Base-by-base conservation (phyloP, 352 stramenopile species). In the Discostella stelligera region DNA sequence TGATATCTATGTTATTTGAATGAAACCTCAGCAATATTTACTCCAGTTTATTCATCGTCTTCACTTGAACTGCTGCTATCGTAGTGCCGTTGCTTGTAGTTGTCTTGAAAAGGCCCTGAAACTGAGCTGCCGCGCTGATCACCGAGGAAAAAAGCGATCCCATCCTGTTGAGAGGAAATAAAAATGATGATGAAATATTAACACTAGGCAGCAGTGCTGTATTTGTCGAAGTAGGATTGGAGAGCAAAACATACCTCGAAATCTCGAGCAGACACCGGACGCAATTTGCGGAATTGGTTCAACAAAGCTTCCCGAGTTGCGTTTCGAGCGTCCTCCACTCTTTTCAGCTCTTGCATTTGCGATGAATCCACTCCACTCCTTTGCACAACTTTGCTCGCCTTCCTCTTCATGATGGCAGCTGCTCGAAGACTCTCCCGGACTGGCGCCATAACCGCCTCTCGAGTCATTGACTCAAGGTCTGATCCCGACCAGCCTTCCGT, bases 401-500 rank as follows among this genome's bases (percentile, higher is more conserved):
- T 80, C 25, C 74, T 79, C 62, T 86, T 87, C 46, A 84, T 20
- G 37, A 81, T 65, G 23, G 82, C 87, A 30, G 81, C 83, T 6
- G 32, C 49, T 56, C 77, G 72, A 23, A 93, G 79, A 52, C 84
- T 89, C 67, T 91, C 84, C 46, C 87, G 74, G 10, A 93, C 77
- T 6, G 87, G 87, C 49, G 85, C 81, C 87, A 93, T 93, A 11
- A 83, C 81, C n/a, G 85, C 83, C 71, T 93, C 87, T 58, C 87
- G 66, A 39, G 77, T 80, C 21, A 91, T 70, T 50, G 21, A 61
- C 39, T 69, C 69, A 16, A 91, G 49, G 37, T 89, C 83, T 20
- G 80, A 89, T 39, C 83, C 83, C 25, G 85, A 89, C 87, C 87
- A 93, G 50, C 83, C 83, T 20, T 93, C 81, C 1, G 85, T 91